phyloP scores from a whole-genome alignment of 2,329 filamentous ascomycete genomes.

The Penicillium sp. region DNA sequence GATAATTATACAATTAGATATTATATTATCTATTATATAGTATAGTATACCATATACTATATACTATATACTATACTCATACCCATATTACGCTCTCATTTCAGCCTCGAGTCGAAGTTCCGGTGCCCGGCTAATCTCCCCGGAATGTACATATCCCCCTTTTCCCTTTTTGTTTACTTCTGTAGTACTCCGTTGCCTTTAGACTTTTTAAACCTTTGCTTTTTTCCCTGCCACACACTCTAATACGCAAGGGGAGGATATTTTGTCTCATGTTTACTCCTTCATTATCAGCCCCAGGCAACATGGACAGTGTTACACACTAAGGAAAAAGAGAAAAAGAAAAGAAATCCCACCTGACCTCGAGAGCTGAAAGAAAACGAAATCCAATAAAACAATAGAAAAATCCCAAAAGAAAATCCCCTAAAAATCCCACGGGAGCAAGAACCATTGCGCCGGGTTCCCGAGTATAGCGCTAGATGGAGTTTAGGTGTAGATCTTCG shows the following conservation, averaged over 20 bases:
- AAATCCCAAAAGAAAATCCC: too few relatives aligned
- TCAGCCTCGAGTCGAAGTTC: background rate
- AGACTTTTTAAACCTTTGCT: background rate
- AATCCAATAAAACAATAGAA: background rate
- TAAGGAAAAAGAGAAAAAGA: constrained; percentile 7
- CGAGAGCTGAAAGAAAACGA: constrained; percentile 7
- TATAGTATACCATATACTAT: too few relatives aligned
- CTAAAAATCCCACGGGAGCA: constrained; percentile 1
- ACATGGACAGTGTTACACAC: constrained; percentile 23
- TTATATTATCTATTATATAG: too few relatives aligned
- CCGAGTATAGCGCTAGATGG: constrained; percentile 22
- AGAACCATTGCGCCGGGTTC: constrained; percentile 22
- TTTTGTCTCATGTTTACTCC: constrained; percentile 15
- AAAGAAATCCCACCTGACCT: constrained; percentile 12
- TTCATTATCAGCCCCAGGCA: constrained; percentile 22
- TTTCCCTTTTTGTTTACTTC: background rate
- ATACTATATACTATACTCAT: too few relatives aligned
- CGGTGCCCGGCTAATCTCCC: constrained; percentile 16
- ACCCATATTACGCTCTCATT: too few relatives aligned
- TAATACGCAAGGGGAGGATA: constrained; percentile 13
- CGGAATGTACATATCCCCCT: constrained; percentile 13
- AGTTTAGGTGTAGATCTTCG: constrained; percentile 27
- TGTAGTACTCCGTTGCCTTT: background rate
- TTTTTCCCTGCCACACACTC: background rate
- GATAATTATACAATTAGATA: too few relatives aligned